Conservation (phyloP, 2,329 filamentous ascomycete species). For the Alternaria viburni region DNA sequence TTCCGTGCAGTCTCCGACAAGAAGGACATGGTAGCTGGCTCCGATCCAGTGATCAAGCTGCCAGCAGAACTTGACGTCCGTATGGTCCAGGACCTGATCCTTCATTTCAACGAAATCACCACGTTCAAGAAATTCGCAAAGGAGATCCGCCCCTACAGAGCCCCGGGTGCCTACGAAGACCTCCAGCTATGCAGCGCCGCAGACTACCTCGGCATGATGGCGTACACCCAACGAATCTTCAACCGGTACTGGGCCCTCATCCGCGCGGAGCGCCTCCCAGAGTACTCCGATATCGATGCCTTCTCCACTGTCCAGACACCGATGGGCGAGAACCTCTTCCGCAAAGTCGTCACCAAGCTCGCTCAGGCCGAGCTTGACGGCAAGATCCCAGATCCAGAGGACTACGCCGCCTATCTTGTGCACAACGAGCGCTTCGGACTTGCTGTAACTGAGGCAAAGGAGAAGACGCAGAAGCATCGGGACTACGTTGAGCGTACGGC, state of each 20-base stretch:
- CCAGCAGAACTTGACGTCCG: neutral
- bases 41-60: neutral
- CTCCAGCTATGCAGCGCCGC: neutral
- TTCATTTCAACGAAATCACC: neutral
- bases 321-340: neutral
- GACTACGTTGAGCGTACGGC: neutral
- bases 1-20: neutral
- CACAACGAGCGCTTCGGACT: neutral
- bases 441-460: neutral
- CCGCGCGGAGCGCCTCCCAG: neutral
- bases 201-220: constrained; percentile 1
- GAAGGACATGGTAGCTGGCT: neutral
- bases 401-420: neutral
- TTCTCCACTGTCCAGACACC: neutral
- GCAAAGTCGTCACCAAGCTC: neutral
- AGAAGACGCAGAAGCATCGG: neutral
- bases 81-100: neutral
- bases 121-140: neutral
- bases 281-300: neutral
- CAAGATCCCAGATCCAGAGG: neutral
- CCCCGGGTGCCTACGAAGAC: neutral
- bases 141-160: neutral
- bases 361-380: neutral
- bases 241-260: constrained; percentile 4
- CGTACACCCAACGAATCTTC: constrained; percentile 2